Evolutionary conservation across 2,329 filamentous ascomycete genomes (phyloP).

Genomic region (Rhynchosporium graminicola): DNA sequence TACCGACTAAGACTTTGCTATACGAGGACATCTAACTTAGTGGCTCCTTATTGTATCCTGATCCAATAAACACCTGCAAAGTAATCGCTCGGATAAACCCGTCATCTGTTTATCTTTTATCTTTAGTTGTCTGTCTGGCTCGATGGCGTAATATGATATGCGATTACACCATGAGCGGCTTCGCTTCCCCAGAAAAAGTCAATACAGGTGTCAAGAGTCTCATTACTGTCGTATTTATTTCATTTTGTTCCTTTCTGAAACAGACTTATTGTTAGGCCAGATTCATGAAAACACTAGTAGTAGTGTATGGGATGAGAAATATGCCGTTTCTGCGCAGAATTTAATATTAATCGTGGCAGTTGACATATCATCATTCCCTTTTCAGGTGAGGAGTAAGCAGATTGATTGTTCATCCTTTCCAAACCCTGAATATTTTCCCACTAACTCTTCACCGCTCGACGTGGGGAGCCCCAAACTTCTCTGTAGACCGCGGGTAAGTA

Average conservation of each 20-base stretch:
- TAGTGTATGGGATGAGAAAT: too few relatives aligned
- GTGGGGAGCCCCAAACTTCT: neutral
- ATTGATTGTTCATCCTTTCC: neutral
- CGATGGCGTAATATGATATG: neutral
- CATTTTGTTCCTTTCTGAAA: neutral
- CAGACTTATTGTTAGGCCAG: too few relatives aligned
- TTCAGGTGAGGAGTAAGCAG: conserved; percentile 9
- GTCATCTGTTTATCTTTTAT: neutral
- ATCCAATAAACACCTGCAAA: neutral
- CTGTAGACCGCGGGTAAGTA: neutral
- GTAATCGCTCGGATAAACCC: neutral
- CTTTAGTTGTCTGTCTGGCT: neutral
- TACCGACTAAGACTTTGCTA: neutral
- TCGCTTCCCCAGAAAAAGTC: neutral
- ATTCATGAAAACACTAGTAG: too few relatives aligned
- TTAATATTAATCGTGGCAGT: too few relatives aligned
- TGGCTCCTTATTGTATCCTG: neutral
- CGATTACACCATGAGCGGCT: neutral
- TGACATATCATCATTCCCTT: neutral
- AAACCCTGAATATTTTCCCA: neutral
- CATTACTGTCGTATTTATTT: neutral
- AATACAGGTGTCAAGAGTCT: neutral
- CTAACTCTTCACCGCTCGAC: neutral
- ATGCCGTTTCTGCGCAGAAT: neutral
- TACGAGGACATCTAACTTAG: conserved; percentile 6